phyloP scores from a whole-genome alignment of 2,329 filamentous ascomycete species.

The Mycosphaerelloides madeirae region DNA sequence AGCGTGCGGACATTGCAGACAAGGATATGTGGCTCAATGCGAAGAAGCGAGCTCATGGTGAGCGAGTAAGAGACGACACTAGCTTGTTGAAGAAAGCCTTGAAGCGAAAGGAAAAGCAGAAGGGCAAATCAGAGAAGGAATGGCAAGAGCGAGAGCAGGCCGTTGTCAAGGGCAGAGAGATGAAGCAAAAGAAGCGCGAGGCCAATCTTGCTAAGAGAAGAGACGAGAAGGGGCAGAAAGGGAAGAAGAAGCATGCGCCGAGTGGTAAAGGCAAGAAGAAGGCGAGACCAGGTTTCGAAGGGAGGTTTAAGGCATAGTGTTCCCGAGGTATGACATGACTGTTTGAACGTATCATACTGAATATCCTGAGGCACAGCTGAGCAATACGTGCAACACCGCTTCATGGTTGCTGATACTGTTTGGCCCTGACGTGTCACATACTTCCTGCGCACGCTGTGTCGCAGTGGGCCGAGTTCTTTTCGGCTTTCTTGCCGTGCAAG shows the following conservation, averaged over 20 bases:
- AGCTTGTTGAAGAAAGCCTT: conserved; percentile 86
- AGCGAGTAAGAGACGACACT: conserved; percentile 83
- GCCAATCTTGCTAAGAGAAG: conserved; percentile 63
- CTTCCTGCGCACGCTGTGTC: too few species aligned
- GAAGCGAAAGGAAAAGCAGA: conserved; percentile 84
- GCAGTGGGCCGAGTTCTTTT: too few species aligned
- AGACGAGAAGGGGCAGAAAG: conserved; percentile 68
- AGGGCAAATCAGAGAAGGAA: conserved; percentile 87
- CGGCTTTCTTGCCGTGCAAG: too few species aligned
- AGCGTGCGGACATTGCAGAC: conserved; percentile 80
- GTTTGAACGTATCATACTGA: too few species aligned
- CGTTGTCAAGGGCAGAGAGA: conserved; percentile 45
- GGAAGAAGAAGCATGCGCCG: conserved; percentile 64
- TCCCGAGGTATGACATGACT: too few species aligned
- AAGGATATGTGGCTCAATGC: conserved; percentile 94
- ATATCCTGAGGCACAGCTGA: too few species aligned
- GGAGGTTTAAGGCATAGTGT: conserved; percentile 55
- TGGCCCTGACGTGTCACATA: too few species aligned
- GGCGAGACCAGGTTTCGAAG: conserved; percentile 56
- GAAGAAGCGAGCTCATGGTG: conserved; percentile 80
- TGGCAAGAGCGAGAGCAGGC: conserved; percentile 54
- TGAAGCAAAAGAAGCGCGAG: conserved; percentile 48
- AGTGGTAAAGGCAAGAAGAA: conserved; percentile 58
- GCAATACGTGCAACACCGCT: too few species aligned
- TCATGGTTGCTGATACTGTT: too few species aligned